Evolutionary conservation across 345 rosid species (phyloP), one percentile per base, ranked within the genome.

Genomic region (Capsella bursapastoris): DNA sequence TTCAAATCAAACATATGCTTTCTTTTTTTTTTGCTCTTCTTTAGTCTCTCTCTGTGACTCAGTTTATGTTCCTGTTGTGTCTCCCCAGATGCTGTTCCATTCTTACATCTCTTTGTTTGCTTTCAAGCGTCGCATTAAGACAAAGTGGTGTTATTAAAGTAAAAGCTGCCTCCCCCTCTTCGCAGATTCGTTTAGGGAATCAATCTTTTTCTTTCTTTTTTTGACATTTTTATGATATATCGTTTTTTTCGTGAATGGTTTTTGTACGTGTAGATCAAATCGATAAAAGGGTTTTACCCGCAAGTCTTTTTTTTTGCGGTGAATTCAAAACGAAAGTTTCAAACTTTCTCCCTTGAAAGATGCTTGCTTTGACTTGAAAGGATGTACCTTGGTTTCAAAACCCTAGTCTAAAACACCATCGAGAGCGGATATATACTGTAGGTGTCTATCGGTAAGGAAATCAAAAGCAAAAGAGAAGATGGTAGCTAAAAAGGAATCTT

Each of bases 191-290:
- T 41, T 40, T 31, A 12, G 67, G 56, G 79, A 67, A 59, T 75
- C 75, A 69, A 62, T 52, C 55, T 67, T 68, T 18, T 11, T 57
- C 1, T 13, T 5, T 7, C 10, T 11, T 37, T 15, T 15, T 15
- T 25, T 43, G 13, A 13, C n/a, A 29, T 38, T 38, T 22, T 49
- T 65, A 32, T 32, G 43, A 10, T 53, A 14, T 16, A 37, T 57
- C 27, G 14, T 34, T 66, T 28, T 29, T 57, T 60, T 52, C 74
- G 27, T 27, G 75, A 69, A 48, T 55, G 59, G 45, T 52, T 52
- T 52, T 59, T 14, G 75, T 76, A 55, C 80, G 80, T 76, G 80
- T 70, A 63, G 59, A 76, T 69, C 40, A 76, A 51, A 68, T 53
- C 43, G 64, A 68, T 22, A 32, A 75, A 67, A 67, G 37, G 60